These are phyloP conservation scores for Leptographium procerum DNA, from an alignment of 2,329 filamentous ascomycete genomes.

Conservation along the genomic window DNA sequence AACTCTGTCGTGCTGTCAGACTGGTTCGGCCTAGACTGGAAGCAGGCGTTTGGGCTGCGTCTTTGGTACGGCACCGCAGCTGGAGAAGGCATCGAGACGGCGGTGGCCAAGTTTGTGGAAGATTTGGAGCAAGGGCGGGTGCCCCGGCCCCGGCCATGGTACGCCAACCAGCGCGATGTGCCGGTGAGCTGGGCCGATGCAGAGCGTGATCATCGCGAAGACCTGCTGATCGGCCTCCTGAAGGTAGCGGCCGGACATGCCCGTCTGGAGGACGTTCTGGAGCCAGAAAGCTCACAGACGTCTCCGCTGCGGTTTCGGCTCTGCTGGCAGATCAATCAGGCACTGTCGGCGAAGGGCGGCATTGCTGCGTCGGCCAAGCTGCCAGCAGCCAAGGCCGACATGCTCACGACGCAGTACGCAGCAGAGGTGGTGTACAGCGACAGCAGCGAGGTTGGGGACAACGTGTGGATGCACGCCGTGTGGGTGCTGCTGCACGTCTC, in stretches of 20 bases:
- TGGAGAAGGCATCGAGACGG: conserved; percentile 57
- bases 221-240: conserved; percentile 78
- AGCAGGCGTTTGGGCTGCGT: conserved; percentile 81
- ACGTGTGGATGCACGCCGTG: conserved; percentile 57
- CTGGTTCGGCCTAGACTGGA: conserved; percentile 82
- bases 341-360: conserved; percentile 39
- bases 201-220: conserved; percentile 44
- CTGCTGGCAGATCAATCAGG: conserved; percentile 74
- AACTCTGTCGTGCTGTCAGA: conserved; percentile 72
- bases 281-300: conserved; percentile 65
- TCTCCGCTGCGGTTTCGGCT: conserved; percentile 65
- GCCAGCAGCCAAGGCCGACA: conserved; percentile 55
- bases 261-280: conserved; percentile 58
- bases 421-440: conserved; percentile 10
- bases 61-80: conserved; percentile 74
- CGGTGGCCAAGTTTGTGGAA: conserved; percentile 60
- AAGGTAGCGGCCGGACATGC: conserved; percentile 60
- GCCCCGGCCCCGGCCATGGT: conserved; percentile 61
- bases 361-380: conserved; percentile 30
- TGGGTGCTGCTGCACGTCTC: conserved; percentile 73
- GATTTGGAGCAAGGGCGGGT: conserved; percentile 65
- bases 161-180: conserved; percentile 44
- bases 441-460: conserved; percentile 33
- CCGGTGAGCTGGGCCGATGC: conserved; percentile 40
- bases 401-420: conserved; percentile 34